A percentile compares a stretch with the other conserved stretches of the same genome.
Conservation (phyloP, 306 rosid species). For the Casuarina glauca region DNA sequence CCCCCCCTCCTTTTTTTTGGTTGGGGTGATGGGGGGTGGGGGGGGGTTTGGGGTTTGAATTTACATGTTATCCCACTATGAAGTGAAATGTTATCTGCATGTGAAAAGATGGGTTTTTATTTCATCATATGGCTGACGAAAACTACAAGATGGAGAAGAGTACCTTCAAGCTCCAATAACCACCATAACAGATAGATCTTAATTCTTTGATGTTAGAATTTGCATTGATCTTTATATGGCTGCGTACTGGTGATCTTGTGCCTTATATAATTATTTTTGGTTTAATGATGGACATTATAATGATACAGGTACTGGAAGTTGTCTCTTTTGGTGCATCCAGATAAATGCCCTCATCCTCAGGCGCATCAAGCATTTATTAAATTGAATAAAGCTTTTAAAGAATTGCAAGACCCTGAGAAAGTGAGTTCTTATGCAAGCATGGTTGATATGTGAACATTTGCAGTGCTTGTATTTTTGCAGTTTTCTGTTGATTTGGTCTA, state of each 20-base stretch:
- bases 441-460: conserved; percentile 24
- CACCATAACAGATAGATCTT: neutral
- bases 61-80: neutral
- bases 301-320: conserved; percentile 84
- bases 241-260: conserved; percentile 4
- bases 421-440: conserved; percentile 36
- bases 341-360: conserved; percentile 95
- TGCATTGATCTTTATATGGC: neutral
- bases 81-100: neutral
- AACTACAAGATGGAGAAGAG: neutral
- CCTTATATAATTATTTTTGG: neutral
- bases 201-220: neutral
- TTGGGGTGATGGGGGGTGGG: no score
- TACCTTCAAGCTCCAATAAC: neutral
- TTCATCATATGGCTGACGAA: neutral
- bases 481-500: neutral
- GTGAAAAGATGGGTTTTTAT: neutral
- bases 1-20: neutral
- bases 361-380: conserved; percentile 90
- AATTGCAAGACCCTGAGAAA: conserved; percentile 83
- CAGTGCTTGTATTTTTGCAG: conserved; percentile 12
- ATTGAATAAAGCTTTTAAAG: conserved; percentile 88
- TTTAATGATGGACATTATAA: neutral
- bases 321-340: conserved; percentile 98
- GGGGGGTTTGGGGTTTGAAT: neutral